A percentile compares a stretch with the other conserved stretches of the same genome.
These are phyloP conservation scores for Botryotinia convoluta DNA, from an alignment of 2,329 filamentous ascomycete species.

Conservation along the genomic window DNA sequence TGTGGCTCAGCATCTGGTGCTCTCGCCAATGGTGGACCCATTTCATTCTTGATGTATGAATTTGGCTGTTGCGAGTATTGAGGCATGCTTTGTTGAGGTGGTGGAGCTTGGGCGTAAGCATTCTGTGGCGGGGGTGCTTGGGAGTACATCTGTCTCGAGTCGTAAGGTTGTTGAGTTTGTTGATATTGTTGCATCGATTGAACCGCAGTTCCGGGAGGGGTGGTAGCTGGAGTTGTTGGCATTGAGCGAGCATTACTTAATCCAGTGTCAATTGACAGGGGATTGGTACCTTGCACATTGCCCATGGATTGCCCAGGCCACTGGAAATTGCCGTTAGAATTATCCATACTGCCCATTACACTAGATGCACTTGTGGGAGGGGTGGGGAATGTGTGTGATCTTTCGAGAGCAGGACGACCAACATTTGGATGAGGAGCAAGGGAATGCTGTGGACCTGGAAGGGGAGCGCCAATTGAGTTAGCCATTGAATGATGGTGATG, in stretches of 20 bases:
- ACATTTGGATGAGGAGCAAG: conserved; percentile 67
- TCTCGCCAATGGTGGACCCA: conserved; percentile 75
- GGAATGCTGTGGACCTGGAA: conserved; percentile 48
- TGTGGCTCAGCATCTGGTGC: conserved; percentile 56
- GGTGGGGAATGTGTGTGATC: conserved; percentile 90
- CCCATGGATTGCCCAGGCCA: conserved; percentile 68
- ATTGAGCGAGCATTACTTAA: conserved; percentile 79
- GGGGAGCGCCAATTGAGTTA: conserved; percentile 54
- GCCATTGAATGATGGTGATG: conserved; percentile 63
- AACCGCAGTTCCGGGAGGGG: conserved; percentile 74
- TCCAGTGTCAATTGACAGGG: conserved; percentile 77
- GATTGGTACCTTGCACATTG: conserved; percentile 60
- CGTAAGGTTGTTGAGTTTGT: conserved; percentile 64
- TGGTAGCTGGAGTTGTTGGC: conserved; percentile 86
- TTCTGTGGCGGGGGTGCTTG: conserved; percentile 63
- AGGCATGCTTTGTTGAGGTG: conserved; percentile 64
- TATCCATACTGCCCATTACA: conserved; percentile 70
- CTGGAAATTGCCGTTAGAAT: conserved; percentile 72
- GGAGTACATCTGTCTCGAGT: conserved; percentile 78
- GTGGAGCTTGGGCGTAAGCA: conserved; percentile 65
- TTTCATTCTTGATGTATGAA: conserved; percentile 78
- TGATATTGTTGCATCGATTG: conserved; percentile 80
- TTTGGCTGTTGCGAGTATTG: conserved; percentile 55
- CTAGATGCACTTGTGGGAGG: conserved; percentile 91
- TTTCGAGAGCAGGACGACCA: conserved; percentile 73